Percentiles rank a stretch among this genome's conserved stretches.
These are phyloP conservation scores for Calycina herbarum DNA, from an alignment of 2,329 filamentous ascomycete genomes.

Conservation along the genomic window DNA sequence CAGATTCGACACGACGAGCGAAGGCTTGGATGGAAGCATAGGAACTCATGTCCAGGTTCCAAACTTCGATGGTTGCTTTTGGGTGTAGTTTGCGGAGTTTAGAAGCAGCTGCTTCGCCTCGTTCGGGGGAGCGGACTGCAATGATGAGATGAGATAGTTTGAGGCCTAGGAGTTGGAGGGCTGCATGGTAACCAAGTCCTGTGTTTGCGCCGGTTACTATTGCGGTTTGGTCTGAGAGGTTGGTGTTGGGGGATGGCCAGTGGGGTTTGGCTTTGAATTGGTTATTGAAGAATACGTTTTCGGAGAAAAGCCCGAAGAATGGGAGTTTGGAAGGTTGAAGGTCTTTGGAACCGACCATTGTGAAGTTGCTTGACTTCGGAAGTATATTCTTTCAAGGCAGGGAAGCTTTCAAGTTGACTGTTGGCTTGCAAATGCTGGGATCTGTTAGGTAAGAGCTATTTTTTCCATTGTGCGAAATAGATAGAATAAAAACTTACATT, in stretches of 20 bases:
- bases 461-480: too few relatives aligned
- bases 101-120: slow-evolving; percentile 44
- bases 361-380: too few relatives aligned
- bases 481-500: too few relatives aligned
- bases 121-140: slow-evolving; percentile 45
- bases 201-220: slow-evolving; percentile 50
- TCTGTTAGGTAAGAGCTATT: too few relatives aligned
- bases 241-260: slow-evolving; percentile 12
- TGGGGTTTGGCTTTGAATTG: slow-evolving; percentile 28
- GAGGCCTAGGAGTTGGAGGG: slow-evolving; percentile 42
- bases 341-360: too few relatives aligned
- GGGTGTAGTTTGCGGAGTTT: slow-evolving; percentile 37
- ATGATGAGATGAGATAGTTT: slow-evolving; percentile 47
- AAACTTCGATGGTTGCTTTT: slow-evolving; percentile 46
- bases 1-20: slow-evolving; percentile 35
- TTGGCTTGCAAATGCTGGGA: too few relatives aligned
- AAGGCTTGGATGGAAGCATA: slow-evolving; percentile 49
- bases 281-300: slow-evolving; percentile 23
- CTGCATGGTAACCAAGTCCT: slow-evolving; percentile 48
- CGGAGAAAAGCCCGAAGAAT: too few relatives aligned
- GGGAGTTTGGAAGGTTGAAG: slow-evolving; percentile 11
- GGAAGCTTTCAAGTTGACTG: too few relatives aligned
- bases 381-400: too few relatives aligned
- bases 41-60: slow-evolving; percentile 48
- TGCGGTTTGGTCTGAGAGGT: slow-evolving; percentile 37